phyloP scores from a whole-genome alignment of 768 basidiomycete species.

The Hygrocybe punicea region DNA sequence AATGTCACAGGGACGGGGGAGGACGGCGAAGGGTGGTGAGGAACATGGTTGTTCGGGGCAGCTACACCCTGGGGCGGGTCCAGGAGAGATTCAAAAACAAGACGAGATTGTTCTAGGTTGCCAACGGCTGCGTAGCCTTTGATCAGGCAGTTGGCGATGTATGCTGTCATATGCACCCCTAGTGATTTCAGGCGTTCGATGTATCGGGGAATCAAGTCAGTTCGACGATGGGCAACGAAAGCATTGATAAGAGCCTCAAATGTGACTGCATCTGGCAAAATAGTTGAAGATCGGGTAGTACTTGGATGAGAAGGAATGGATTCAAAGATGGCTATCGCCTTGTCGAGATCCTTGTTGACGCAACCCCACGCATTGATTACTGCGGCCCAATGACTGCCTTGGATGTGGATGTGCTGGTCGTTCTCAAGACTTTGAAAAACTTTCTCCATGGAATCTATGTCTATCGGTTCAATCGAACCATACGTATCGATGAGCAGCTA shows the following conservation, averaged over 20 bases:
- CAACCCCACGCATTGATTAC: conserved; percentile 89
- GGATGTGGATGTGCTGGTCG: conserved; percentile 43
- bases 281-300: conserved; percentile 40
- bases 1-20: conserved; percentile 40
- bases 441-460: conserved; percentile 65
- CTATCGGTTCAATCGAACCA: conserved; percentile 79
- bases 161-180: conserved; percentile 87
- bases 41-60: conserved; percentile 82
- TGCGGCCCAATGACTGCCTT: conserved; percentile 62
- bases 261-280: conserved; percentile 73
- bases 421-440: conserved; percentile 60
- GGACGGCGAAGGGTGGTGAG: conserved; percentile 50
- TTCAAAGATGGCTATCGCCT: conserved; percentile 75
- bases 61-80: conserved; percentile 85
- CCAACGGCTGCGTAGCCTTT: conserved; percentile 66
- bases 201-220: conserved; percentile 73
- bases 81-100: conserved; percentile 72
- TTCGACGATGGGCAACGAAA: conserved; percentile 69
- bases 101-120: conserved; percentile 66
- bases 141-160: conserved; percentile 87
- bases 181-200: conserved; percentile 54
- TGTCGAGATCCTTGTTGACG: conserved; percentile 69
- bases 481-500: conserved; percentile 88
- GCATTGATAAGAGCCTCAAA: conserved; percentile 92
- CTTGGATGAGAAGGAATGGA: conserved; percentile 51